These are phyloP conservation scores for Aspergillus transmontanensis DNA, from an alignment of 2,329 filamentous ascomycete species.

Conservation along the genomic window DNA sequence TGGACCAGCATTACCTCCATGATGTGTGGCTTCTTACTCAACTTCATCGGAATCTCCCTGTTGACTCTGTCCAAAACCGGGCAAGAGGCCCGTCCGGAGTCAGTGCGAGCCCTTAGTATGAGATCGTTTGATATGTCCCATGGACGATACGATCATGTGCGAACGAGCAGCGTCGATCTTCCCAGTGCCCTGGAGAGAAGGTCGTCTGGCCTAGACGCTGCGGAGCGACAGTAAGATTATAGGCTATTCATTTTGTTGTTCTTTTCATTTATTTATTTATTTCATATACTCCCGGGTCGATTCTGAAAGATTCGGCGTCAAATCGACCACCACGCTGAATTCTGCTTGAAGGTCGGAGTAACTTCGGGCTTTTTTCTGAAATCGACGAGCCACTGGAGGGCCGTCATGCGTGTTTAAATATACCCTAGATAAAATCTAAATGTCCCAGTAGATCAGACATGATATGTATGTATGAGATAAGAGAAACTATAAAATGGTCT, in stretches of 20 bases:
- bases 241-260: not conserved
- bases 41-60: constrained; percentile 93
- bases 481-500: not conserved
- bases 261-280: not conserved
- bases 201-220: not conserved
- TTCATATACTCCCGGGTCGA: not conserved
- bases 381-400: not conserved
- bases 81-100: not conserved
- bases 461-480: not conserved
- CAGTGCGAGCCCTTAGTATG: not conserved
- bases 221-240: not conserved
- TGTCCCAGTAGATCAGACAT: not conserved
- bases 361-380: not conserved
- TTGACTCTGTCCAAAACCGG: constrained; percentile 74
- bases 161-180: not conserved
- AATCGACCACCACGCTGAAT: not conserved
- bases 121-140: not conserved
- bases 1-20: constrained; percentile 89
- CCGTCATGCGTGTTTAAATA: not conserved
- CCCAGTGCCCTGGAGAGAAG: not conserved
- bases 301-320: not conserved
- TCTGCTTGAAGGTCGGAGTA: not conserved
- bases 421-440: not conserved
- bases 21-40: constrained; percentile 88
- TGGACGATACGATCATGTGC: not conserved